Conservation (phyloP, 768 basidiomycete genomes). For the Kwoniella heveanensis region DNA sequence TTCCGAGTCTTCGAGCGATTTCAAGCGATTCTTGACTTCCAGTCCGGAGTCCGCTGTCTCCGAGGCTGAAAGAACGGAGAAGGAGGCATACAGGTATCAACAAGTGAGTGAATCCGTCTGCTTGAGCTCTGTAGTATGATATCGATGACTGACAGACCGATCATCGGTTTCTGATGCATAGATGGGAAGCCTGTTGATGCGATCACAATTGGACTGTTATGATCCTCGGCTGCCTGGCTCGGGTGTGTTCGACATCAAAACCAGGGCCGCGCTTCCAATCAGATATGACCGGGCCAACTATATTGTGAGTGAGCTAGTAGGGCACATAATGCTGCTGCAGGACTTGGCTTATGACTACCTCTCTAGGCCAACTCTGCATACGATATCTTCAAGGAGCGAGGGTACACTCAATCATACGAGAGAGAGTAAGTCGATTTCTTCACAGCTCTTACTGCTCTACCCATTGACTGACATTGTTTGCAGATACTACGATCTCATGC, state of each 20-base stretch:
- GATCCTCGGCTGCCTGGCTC: slow-evolving; percentile 80
- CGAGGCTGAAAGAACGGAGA: slow-evolving; percentile 51
- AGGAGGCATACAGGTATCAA: slow-evolving; percentile 83
- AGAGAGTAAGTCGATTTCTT: slow-evolving; percentile 60
- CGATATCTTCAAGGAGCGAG: slow-evolving; percentile 67
- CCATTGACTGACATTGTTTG: neutral
- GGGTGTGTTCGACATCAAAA: slow-evolving; percentile 95
- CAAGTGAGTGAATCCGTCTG: slow-evolving; percentile 61
- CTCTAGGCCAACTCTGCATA: slow-evolving; percentile 76
- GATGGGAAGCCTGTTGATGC: slow-evolving; percentile 68
- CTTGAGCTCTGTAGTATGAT: neutral
- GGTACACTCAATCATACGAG: slow-evolving; percentile 78
- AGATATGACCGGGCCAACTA: slow-evolving; percentile 83
- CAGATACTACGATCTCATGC: slow-evolving; percentile 83
- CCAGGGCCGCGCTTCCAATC: slow-evolving; percentile 79
- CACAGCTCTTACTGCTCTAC: neutral
- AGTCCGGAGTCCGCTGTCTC: slow-evolving; percentile 52
- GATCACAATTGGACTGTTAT: slow-evolving; percentile 89
- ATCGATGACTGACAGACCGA: slow-evolving; percentile 2
- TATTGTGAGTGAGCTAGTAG: slow-evolving; percentile 63
- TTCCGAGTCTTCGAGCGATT: slow-evolving; percentile 62
- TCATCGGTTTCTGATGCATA: slow-evolving; percentile 55
- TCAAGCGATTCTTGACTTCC: slow-evolving; percentile 60
- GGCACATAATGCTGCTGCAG: neutral
- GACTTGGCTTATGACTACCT: neutral